A percentile compares a stretch with the other conserved stretches of the same genome.
These are phyloP conservation scores for Alternaria hordeiaustralica DNA, from an alignment of 2,329 filamentous ascomycete genomes.

Conservation along the genomic window DNA sequence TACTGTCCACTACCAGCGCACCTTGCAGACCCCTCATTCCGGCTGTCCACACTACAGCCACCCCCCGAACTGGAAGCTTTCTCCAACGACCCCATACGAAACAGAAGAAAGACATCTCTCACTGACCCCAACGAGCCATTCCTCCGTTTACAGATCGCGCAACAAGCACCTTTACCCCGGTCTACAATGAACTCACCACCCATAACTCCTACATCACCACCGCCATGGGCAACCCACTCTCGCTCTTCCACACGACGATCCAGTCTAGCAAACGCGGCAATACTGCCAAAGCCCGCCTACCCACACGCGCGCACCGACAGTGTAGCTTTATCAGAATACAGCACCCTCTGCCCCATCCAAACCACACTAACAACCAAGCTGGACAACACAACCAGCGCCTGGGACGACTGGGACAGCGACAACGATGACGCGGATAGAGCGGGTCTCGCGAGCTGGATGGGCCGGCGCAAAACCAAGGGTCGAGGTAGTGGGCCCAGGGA, in stretches of 20 bases:
- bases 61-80: constrained; percentile 19
- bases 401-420: constrained; percentile 48
- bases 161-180: constrained; percentile 15
- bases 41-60: constrained; percentile 39
- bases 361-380: constrained; percentile 22
- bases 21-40: constrained; percentile 34
- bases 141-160: constrained; percentile 35
- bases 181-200: constrained; percentile 20
- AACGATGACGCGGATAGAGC: constrained; percentile 37
- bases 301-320: constrained; percentile 32
- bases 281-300: constrained; percentile 21
- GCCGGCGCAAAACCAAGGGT: constrained; percentile 13
- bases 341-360: constrained; percentile 30
- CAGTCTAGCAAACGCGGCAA: constrained; percentile 34
- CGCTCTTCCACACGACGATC: constrained; percentile 26
- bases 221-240: constrained; percentile 31
- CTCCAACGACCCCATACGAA: constrained; percentile 6
- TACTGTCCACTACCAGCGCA: constrained; percentile 28
- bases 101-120: constrained; percentile 37
- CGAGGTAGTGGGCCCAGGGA: constrained; percentile 9
- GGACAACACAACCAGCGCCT: constrained; percentile 42
- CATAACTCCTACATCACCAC: constrained; percentile 31
- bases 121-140: constrained; percentile 41
- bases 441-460: constrained; percentile 36
- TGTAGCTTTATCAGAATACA: constrained; percentile 37